Conservation (phyloP, 306 rosid genomes). For the Hippophae tibetana region DNA sequence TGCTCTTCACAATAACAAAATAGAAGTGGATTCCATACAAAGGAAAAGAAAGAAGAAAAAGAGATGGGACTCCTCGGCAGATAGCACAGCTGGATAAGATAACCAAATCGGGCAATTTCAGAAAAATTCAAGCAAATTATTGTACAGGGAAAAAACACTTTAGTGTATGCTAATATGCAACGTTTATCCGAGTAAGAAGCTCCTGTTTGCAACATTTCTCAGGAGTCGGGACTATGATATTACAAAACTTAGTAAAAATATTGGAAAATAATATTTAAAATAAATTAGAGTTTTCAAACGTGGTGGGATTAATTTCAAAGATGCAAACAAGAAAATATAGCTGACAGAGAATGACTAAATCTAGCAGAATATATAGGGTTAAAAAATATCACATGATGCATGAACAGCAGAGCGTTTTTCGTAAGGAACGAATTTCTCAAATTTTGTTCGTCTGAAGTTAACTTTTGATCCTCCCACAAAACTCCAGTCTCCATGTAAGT, state of each 20-base stretch:
- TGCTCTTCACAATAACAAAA: too few relatives aligned
- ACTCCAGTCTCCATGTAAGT: slow-evolving; percentile 48
- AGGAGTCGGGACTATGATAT: too few relatives aligned
- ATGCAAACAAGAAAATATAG: background rate
- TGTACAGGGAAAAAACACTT: background rate
- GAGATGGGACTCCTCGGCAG: background rate
- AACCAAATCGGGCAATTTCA: background rate
- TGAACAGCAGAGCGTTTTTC: slow-evolving; percentile 33
- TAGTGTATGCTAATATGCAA: background rate
- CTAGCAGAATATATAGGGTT: slow-evolving; percentile 1
- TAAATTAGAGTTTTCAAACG: background rate
- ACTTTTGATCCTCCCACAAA: slow-evolving; percentile 69
- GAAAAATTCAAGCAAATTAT: background rate
- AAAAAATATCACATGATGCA: slow-evolving; percentile 60
- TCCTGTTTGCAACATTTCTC: background rate
- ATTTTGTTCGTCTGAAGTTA: slow-evolving; percentile 34
- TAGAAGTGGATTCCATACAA: background rate
- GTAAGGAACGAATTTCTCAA: slow-evolving; percentile 26
- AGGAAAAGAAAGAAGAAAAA: background rate
- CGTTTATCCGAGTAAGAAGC: background rate
- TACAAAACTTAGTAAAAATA: too few relatives aligned
- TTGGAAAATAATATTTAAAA: background rate
- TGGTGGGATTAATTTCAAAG: background rate
- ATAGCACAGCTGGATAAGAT: background rate
- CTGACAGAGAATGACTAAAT: background rate